Percentiles rank a stretch among this genome's conserved stretches.
phyloP scores from a whole-genome alignment of 768 basidiomycete species.

The Leucogyrophana mollusca region DNA sequence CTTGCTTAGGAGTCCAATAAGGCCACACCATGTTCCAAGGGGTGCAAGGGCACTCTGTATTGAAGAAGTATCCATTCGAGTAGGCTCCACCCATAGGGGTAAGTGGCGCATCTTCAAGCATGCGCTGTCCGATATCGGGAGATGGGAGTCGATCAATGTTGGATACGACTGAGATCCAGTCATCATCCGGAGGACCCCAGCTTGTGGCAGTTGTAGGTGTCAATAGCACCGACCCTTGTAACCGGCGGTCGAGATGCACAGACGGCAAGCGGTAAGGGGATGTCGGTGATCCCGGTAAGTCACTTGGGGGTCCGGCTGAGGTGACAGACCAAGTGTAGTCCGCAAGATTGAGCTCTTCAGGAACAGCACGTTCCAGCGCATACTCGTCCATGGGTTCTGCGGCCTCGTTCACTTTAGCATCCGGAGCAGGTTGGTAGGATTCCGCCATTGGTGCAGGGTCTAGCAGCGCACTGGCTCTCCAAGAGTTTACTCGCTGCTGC shows the following conservation, averaged over 20 bases:
- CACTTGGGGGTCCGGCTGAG: constrained; percentile 60
- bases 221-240: constrained; percentile 54
- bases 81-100: constrained; percentile 39
- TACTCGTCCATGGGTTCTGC: constrained; percentile 22
- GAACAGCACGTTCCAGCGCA: constrained; percentile 10
- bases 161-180: constrained; percentile 32
- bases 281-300: constrained; percentile 37
- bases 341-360: constrained; percentile 49
- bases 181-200: constrained; percentile 51
- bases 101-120: constrained; percentile 17
- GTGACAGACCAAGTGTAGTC: constrained; percentile 73
- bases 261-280: constrained; percentile 46
- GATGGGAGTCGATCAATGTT: constrained; percentile 44
- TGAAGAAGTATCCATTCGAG: constrained; percentile 54
- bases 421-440: constrained; percentile 16
- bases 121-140: constrained; percentile 58
- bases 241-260: constrained; percentile 53
- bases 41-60: constrained; percentile 23
- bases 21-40: constrained; percentile 15
- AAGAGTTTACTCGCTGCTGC: constrained; percentile 58
- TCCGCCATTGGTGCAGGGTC: constrained; percentile 47
- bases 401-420: constrained; percentile 10
- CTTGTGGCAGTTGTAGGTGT: constrained; percentile 47
- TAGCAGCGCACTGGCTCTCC: constrained; percentile 59
- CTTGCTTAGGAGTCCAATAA: background rate